These are phyloP conservation scores for Acaromyces ingoldii DNA, from an alignment of 1,284 basidiomycete species.

Conservation along the genomic window DNA sequence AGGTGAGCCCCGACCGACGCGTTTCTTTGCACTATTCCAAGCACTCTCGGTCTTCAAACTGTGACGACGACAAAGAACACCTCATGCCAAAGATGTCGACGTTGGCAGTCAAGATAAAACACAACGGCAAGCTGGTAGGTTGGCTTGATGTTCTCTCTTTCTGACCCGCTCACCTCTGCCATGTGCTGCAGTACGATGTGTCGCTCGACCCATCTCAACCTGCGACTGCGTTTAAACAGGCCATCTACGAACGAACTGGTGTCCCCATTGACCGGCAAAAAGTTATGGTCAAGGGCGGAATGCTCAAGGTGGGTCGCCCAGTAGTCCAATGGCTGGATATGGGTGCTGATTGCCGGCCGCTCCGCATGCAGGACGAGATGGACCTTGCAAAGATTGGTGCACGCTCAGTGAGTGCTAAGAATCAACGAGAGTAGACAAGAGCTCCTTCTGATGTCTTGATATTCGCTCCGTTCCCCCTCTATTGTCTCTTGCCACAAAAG, in stretches of 20 bases:
- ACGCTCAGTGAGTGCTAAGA: conserved; percentile 60
- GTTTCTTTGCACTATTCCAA: too few species aligned
- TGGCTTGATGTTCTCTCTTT: neutral
- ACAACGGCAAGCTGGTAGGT: conserved; percentile 68
- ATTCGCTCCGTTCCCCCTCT: too few species aligned
- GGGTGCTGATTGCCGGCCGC: too few species aligned
- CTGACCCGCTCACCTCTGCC: conserved; percentile 13
- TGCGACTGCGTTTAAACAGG: conserved; percentile 71
- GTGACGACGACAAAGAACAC: too few species aligned
- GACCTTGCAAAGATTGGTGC: conserved; percentile 75
- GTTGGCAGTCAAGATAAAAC: conserved; percentile 72
- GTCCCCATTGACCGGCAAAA: conserved; percentile 88
- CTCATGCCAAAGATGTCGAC: conserved; percentile 49
- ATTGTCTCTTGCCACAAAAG: conserved; percentile 12
- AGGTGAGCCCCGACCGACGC: too few species aligned
- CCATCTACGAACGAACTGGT: conserved; percentile 73
- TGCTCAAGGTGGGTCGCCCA: conserved; percentile 60
- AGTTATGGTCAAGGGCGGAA: conserved; percentile 91
- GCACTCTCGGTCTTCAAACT: too few species aligned
- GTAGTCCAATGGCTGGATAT: neutral
- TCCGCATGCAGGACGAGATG: conserved; percentile 66
- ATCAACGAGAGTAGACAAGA: neutral
- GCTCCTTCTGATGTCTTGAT: neutral
- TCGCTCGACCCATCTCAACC: conserved; percentile 65
- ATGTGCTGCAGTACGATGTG: conserved; percentile 46